phyloP scores from a whole-genome alignment of 2,329 filamentous ascomycete genomes.

The Microcera coccophila region DNA sequence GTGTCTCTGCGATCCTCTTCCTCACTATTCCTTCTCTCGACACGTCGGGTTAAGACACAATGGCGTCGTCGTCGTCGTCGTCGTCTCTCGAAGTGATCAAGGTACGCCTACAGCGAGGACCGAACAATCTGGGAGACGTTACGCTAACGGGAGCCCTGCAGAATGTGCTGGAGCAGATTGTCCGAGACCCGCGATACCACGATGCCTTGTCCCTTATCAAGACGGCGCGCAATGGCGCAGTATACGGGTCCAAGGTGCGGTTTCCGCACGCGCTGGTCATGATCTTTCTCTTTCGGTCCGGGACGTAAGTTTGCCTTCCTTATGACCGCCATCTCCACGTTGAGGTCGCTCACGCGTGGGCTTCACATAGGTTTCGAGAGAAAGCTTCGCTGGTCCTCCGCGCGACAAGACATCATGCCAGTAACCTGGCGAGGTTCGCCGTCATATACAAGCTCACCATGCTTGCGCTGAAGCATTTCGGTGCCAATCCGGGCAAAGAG shows the following conservation, averaged over 20 bases:
- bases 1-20: constrained; percentile 2
- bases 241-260: constrained; percentile 95
- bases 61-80: no score
- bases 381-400: constrained; percentile 75
- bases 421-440: constrained; percentile 88
- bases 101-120: not conserved
- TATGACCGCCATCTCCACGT: constrained; percentile 1
- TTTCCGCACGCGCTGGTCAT: constrained; percentile 98
- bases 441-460: constrained; percentile 83
- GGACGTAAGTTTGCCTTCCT: constrained; percentile 57
- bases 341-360: not conserved
- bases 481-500: constrained; percentile 57
- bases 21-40: constrained; percentile 2
- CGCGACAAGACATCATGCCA: constrained; percentile 85
- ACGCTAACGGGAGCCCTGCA: constrained; percentile 30
- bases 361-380: constrained; percentile 57
- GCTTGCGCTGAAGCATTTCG: constrained; percentile 65
- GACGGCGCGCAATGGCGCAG: constrained; percentile 90
- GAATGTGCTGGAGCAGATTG: constrained; percentile 68
- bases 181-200: constrained; percentile 80
- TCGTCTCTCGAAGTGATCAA: constrained; percentile 1
- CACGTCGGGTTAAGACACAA: constrained; percentile 21
- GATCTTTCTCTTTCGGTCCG: constrained; percentile 93
- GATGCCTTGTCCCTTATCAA: constrained; percentile 83
- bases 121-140: constrained; percentile 1